Conservation (phyloP, 2,329 filamentous ascomycete species). For the Sclerotinia trifoliorum region DNA sequence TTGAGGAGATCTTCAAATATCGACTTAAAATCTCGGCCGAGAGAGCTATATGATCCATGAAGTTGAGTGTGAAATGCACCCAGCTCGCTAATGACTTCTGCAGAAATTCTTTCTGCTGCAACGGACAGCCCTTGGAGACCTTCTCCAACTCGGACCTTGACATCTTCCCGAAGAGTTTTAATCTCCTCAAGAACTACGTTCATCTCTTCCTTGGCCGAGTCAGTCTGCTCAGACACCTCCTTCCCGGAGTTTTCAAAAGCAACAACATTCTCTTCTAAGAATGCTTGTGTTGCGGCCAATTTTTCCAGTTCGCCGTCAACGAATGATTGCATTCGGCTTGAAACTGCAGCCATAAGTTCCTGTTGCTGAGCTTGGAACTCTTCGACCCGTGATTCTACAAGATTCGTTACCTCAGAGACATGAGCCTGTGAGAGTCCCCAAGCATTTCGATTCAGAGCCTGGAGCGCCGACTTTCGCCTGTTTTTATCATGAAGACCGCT, state of each 20-base stretch:
- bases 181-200: constrained; percentile 91
- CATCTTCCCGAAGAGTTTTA: constrained; percentile 80
- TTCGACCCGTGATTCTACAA: constrained; percentile 73
- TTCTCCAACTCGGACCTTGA: constrained; percentile 81
- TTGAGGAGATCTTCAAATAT: constrained; percentile 79
- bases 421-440: constrained; percentile 77
- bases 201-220: constrained; percentile 77
- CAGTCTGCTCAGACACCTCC: constrained; percentile 66
- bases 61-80: constrained; percentile 79
- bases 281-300: constrained; percentile 65
- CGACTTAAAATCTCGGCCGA: constrained; percentile 82
- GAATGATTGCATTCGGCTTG: constrained; percentile 71
- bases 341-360: constrained; percentile 65
- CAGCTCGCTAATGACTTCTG: constrained; percentile 83
- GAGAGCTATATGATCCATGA: constrained; percentile 76
- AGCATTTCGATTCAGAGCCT: constrained; percentile 71
- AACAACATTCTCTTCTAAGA: constrained; percentile 67
- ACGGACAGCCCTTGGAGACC: constrained; percentile 79
- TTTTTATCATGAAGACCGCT: constrained; percentile 83
- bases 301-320: constrained; percentile 72
- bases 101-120: constrained; percentile 84
- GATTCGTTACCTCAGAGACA: constrained; percentile 71
- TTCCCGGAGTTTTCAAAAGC: constrained; percentile 67
- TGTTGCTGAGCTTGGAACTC: constrained; percentile 72
- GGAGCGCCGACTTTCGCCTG: constrained; percentile 78